Conservation (phyloP, 2,329 filamentous ascomycete species). For the Sordariomycetes sp. region DNA sequence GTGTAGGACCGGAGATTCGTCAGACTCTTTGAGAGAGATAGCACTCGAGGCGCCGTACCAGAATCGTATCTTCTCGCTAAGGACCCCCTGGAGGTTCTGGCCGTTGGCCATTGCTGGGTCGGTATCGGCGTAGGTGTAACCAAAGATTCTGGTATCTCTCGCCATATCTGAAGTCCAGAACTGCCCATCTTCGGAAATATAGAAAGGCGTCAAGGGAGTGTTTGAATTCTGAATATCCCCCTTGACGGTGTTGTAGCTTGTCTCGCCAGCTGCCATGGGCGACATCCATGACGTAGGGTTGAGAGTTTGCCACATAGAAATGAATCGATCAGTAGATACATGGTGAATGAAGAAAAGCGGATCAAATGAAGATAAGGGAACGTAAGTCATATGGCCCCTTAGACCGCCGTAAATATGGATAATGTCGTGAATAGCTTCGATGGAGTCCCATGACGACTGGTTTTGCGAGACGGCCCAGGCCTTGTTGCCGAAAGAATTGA, state of each 20-base stretch:
- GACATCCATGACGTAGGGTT: constrained; percentile 60
- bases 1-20: background rate
- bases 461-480: constrained; percentile 43
- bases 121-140: constrained; percentile 67
- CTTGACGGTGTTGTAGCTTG: constrained; percentile 50
- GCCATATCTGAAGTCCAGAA: constrained; percentile 62
- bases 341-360: constrained; percentile 75
- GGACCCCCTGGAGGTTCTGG: constrained; percentile 19
- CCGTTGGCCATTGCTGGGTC: constrained; percentile 12
- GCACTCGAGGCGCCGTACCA: constrained; percentile 26
- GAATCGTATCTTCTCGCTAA: constrained; percentile 41
- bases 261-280: constrained; percentile 41
- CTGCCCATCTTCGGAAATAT: constrained; percentile 40
- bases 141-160: constrained; percentile 51
- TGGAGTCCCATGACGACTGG: constrained; percentile 47
- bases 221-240: constrained; percentile 44
- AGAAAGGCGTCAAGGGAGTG: constrained; percentile 60
- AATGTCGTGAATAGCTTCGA: constrained; percentile 56
- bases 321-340: constrained; percentile 63
- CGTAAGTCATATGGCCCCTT: constrained; percentile 61
- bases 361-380: constrained; percentile 68
- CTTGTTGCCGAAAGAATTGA: constrained; percentile 61
- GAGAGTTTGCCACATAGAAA: constrained; percentile 69
- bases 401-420: constrained; percentile 51
- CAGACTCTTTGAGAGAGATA: constrained; percentile 6